A percentile compares a stretch with the other conserved stretches of the same genome.
phyloP scores from a whole-genome alignment of 116 monocot species.

The Trichopus zeylanicus region DNA sequence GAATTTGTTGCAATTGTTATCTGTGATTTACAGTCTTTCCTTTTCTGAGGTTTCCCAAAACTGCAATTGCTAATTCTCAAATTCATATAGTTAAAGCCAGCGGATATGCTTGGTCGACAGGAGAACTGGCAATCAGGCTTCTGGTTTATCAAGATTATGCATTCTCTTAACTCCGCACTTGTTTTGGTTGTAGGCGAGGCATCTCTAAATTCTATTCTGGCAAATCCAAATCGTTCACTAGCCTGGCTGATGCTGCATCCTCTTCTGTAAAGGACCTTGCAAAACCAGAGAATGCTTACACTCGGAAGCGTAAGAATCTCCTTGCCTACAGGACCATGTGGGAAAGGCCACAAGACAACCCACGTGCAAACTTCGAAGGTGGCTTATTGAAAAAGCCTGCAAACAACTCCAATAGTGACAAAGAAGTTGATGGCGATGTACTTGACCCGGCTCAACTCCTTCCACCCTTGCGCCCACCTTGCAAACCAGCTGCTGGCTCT shows the following conservation, averaged over 20 bases:
- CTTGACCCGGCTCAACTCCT: no score
- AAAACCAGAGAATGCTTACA: conserved; percentile 21
- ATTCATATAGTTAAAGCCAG: no score
- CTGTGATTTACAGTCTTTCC: no score
- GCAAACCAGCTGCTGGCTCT: neutral
- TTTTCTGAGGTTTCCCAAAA: no score
- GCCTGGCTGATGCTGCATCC: conserved; percentile 17
- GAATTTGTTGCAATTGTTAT: no score
- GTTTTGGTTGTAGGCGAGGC: conserved; percentile 19
- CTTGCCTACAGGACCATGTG: conserved; percentile 15
- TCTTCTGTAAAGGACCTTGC: conserved; percentile 24
- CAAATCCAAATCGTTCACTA: conserved; percentile 37
- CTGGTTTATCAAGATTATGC: no score
- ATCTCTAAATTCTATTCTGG: conserved; percentile 34
- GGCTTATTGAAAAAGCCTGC: neutral
- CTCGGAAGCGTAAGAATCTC: conserved; percentile 28
- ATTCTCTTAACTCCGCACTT: no score
- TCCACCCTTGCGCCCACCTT: neutral
- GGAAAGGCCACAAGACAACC: neutral
- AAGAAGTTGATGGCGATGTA: no score
- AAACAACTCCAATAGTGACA: neutral
- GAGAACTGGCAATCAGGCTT: no score
- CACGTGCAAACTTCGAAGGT: neutral
- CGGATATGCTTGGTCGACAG: no score
- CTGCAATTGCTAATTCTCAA: no score